phyloP scores from a whole-genome alignment of 164 flowering plant species.

The Taxillus chinensis region DNA sequence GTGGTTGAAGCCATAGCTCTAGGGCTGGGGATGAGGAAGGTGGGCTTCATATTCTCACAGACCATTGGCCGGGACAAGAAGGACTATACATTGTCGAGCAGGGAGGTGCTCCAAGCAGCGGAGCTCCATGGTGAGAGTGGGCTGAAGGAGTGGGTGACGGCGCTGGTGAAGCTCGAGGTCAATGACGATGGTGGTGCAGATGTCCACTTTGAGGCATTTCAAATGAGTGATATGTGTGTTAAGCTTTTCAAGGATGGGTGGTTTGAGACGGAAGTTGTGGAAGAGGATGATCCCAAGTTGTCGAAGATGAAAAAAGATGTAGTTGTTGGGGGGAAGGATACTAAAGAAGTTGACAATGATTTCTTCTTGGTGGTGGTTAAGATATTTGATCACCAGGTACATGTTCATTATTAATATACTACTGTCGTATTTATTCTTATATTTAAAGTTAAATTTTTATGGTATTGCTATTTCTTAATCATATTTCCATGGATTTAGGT shows the following conservation, averaged over 20 bases:
- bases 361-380: constrained; percentile 92
- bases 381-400: constrained; percentile 83
- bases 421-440: neutral
- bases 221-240: constrained; percentile 89
- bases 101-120: constrained; percentile 74
- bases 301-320: constrained; percentile 90
- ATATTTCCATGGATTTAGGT: too few relatives aligned
- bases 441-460: too few relatives aligned
- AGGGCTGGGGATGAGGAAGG: constrained; percentile 58
- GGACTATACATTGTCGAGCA: constrained; percentile 67
- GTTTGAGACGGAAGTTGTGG: constrained; percentile 56
- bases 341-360: constrained; percentile 77
- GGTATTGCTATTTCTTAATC: too few relatives aligned
- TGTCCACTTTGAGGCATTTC: constrained; percentile 92
- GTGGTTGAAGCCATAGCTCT: constrained; percentile 52
- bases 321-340: constrained; percentile 78
- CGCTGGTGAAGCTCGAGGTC: constrained; percentile 75
- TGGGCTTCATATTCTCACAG: constrained; percentile 74
- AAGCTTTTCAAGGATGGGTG: constrained; percentile 80
- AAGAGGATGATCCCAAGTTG: constrained; percentile 66
- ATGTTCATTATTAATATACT: neutral
- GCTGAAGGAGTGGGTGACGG: constrained; percentile 93
- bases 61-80: constrained; percentile 64
- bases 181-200: constrained; percentile 83
- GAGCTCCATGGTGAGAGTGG: constrained; percentile 74